Evolutionary conservation across 768 basidiomycete genomes (phyloP).

Genomic region (Sarcodon aspratus): DNA sequence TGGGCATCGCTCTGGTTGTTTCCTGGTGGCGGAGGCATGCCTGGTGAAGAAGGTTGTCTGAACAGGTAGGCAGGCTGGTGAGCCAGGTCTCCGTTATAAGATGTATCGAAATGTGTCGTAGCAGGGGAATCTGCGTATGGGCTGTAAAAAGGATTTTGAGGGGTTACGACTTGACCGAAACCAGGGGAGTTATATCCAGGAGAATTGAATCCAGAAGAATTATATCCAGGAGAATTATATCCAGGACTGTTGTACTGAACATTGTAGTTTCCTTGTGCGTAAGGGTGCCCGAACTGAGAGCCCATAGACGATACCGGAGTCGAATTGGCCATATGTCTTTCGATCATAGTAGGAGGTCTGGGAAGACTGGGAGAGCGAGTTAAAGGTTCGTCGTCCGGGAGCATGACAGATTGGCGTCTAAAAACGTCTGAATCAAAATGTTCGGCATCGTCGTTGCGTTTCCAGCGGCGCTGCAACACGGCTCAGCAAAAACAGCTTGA

Average conservation of each 20-base stretch:
- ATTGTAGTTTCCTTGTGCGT: constrained; percentile 4
- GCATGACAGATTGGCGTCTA: constrained; percentile 50
- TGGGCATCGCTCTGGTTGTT: constrained; percentile 19
- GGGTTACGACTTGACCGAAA: constrained; percentile 21
- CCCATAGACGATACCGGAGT: constrained; percentile 4
- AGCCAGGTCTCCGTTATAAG: constrained; percentile 16
- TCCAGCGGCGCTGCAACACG: constrained; percentile 12
- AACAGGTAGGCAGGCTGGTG: constrained; percentile 15
- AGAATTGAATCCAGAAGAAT: constrained; percentile 16
- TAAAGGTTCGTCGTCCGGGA: constrained; percentile 32
- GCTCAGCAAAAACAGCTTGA: constrained; percentile 4
- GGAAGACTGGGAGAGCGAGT: constrained; percentile 31
- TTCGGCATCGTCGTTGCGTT: constrained; percentile 16
- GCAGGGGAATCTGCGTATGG: constrained; percentile 24
- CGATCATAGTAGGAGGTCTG: constrained; percentile 56
- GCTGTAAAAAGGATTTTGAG: constrained; percentile 24
- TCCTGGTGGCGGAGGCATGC: background rate
- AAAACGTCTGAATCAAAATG: constrained; percentile 46
- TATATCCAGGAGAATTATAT: background rate
- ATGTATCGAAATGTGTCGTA: constrained; percentile 7
- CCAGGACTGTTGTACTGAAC: background rate
- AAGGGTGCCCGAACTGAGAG: constrained; percentile 2
- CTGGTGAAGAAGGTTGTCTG: constrained; percentile 1
- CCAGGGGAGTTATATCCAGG: background rate
- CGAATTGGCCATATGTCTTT: constrained; percentile 29